Evolutionary conservation across 331 rosid species (phyloP).

Genomic region (Malus hybrid): DNA sequence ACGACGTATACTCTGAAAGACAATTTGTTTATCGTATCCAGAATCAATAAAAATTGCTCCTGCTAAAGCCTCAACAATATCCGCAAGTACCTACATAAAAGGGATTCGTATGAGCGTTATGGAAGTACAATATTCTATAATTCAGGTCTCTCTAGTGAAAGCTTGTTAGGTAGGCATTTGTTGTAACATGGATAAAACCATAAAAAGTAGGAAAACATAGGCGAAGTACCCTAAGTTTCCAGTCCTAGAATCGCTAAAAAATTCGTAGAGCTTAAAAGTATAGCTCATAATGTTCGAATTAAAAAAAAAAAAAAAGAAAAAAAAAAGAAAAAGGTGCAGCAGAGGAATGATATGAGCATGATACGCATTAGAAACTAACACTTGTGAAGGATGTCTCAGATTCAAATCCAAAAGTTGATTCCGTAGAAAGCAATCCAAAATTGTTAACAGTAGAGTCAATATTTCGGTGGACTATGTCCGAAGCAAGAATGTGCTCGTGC

Average conservation of each 20-base stretch:
- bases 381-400: conserved; percentile 48
- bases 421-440: conserved; percentile 17
- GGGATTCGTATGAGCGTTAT: background rate
- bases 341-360: background rate
- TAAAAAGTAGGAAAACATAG: background rate
- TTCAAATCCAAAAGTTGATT: conserved; percentile 68
- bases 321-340: background rate
- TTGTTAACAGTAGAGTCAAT: conserved; percentile 18
- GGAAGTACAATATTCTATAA: background rate
- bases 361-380: conserved; percentile 26
- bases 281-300: no score
- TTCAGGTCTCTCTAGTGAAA: background rate
- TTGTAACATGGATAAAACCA: background rate
- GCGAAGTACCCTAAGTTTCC: background rate
- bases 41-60: conserved; percentile 89
- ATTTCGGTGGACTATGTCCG: conserved; percentile 44
- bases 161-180: background rate
- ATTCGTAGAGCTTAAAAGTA: no score
- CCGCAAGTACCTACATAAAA: conserved; percentile 66
- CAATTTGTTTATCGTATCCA: conserved; percentile 36
- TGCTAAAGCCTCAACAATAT: conserved; percentile 74
- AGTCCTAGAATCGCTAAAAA: background rate
- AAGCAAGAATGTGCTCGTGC: conserved; percentile 55
- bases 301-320: no score
- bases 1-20: conserved; percentile 53